Evolutionary conservation across 805 yeast genomes (phyloP), one percentile per base, ranked within the genome.

Genomic region (Myxozyma neotropica): DNA sequence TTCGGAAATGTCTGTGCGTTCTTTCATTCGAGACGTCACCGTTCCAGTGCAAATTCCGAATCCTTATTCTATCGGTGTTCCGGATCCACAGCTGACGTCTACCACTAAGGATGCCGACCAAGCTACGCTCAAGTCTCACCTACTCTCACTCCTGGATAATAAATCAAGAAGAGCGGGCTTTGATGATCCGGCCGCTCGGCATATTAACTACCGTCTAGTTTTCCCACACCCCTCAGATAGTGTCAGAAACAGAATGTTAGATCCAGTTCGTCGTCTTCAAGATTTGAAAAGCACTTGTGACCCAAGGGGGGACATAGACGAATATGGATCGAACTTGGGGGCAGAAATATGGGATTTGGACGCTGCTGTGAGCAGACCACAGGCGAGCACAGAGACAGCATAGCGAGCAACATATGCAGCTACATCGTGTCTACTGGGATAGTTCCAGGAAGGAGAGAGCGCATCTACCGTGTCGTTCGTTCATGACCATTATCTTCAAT

Each of bases 251-350:
- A 21, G 4, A 15, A 19, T 35, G 3, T 27, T 46, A 4, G 39
- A 46, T 46, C 50, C 50, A 6, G 50, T 46, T n/a, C 50, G 50
- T 10, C 50, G 40, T 13, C 40, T 31, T 6, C 38, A 46, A 46
- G 10, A 29, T n/a, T 19, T 46, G 23, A n/a, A 35, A 19, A 27
- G n/a, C 3, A 4, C 15, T 7, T 46, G 50, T 19, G 13, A 15
- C 21, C 4, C n/a, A 26, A 7, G n/a, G 21, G n/a, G 8, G 17
- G 21, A 31, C 10, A 15, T 15, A 17, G 13, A 19, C 10, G 50
- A 31, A 19, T 46, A 46, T 19, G 39, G 38, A 2, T 46, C 50
- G 31, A 46, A 46, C 21, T 8, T 46, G 39, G 50, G 50, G 6
- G 7, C n/a, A 8, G n/a, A 46, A 13, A 23, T 31, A 6, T 46